A percentile compares a stretch with the other conserved stretches of the same genome.
phyloP scores from a whole-genome alignment of 768 basidiomycete species.

The Phanerochaete sordida region DNA sequence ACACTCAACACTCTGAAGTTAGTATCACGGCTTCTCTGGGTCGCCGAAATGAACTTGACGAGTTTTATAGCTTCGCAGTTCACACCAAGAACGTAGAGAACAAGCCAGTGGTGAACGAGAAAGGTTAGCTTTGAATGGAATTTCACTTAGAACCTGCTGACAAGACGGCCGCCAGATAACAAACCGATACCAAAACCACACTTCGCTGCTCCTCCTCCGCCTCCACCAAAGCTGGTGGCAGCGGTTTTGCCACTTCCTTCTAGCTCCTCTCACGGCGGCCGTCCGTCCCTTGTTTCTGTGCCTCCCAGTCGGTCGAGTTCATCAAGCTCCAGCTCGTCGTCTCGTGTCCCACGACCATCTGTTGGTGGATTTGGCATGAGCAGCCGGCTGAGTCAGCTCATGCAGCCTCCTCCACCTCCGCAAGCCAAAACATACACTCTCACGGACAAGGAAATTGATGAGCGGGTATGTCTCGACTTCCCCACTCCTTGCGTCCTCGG shows the following conservation, averaged over 20 bases:
- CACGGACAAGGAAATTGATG: conserved; percentile 73
- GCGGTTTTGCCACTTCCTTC: conserved; percentile 32
- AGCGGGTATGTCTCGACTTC: conserved; percentile 44
- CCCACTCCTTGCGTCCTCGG: not conserved
- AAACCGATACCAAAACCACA: conserved; percentile 56
- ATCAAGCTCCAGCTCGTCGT: conserved; percentile 5
- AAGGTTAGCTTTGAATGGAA: conserved; percentile 41
- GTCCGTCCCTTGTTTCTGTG: not conserved
- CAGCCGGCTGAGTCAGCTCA: conserved; percentile 3
- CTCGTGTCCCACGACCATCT: conserved; percentile 22
- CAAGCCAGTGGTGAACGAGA: conserved; percentile 73
- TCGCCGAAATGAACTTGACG: not conserved
- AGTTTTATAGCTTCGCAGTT: conserved; percentile 60
- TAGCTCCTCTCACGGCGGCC: conserved; percentile 10
- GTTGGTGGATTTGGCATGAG: conserved; percentile 2
- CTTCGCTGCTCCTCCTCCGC: conserved; percentile 57
- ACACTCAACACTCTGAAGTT: conserved; percentile 92
- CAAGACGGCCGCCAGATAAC: conserved; percentile 41
- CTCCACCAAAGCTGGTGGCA: conserved; percentile 42
- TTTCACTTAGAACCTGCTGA: not conserved
- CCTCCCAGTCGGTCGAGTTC: conserved; percentile 4
- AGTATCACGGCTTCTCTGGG: not conserved
- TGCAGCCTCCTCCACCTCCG: conserved; percentile 3
- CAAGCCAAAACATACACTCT: conserved; percentile 28
- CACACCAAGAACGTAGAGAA: conserved; percentile 87